Conservation (phyloP, 768 basidiomycete species). For the Hysterangium stoloniferum region DNA sequence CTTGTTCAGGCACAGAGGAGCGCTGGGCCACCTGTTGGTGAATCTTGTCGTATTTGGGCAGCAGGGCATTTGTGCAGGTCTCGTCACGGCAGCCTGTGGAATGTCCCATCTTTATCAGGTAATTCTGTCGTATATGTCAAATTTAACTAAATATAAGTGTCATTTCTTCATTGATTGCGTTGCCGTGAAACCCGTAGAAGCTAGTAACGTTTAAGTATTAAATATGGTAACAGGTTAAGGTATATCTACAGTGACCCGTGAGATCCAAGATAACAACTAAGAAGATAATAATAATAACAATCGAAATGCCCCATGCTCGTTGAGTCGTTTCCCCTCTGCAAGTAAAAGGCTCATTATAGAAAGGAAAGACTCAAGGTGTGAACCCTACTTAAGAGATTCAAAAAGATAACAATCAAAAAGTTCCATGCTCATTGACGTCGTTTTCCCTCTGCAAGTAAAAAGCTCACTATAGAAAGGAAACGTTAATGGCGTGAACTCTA, state of each 20-base stretch:
- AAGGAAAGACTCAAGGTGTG: neutral
- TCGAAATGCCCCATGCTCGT: neutral
- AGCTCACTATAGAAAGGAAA: conserved; percentile 9
- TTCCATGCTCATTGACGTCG: neutral
- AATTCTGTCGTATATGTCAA: neutral
- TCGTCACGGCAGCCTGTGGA: neutral
- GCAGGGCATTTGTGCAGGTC: neutral
- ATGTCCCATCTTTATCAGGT: conserved; percentile 1
- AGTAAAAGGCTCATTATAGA: conserved; percentile 11
- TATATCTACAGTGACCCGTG: no score
- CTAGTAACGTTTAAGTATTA: no score
- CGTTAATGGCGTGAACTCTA: neutral
- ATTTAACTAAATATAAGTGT: no score
- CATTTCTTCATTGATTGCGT: no score
- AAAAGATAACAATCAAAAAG: neutral
- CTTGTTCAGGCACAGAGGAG: conserved; percentile 1
- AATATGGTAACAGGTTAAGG: no score
- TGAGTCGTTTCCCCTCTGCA: conserved; percentile 5
- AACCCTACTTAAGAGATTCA: neutral
- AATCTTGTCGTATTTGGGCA: neutral
- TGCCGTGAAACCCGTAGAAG: no score
- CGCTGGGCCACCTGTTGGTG: neutral
- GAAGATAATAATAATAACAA: neutral
- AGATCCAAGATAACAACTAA: no score
- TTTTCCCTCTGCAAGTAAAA: conserved; percentile 11